These are phyloP conservation scores for Kwoniella shandongensis DNA, from an alignment of 768 basidiomycete species.

Conservation along the genomic window DNA sequence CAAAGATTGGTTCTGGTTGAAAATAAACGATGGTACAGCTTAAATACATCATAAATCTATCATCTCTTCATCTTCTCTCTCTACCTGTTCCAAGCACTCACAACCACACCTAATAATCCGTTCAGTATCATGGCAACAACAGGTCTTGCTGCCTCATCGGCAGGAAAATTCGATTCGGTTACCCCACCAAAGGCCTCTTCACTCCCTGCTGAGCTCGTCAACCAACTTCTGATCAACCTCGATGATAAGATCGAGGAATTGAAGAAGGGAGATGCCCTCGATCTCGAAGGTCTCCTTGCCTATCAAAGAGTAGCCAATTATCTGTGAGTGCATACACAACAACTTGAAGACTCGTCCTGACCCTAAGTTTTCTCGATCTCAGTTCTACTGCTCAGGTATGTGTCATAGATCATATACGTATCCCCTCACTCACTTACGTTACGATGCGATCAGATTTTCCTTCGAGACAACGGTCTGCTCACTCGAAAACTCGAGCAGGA, in stretches of 20 bases:
- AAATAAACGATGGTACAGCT: too few relatives aligned
- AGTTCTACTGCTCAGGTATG: slow-evolving; percentile 32
- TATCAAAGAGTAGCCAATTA: slow-evolving; percentile 52
- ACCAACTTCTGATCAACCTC: slow-evolving; percentile 60
- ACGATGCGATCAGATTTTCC: slow-evolving; percentile 60
- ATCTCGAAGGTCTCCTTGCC: slow-evolving; percentile 49
- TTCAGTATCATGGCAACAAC: slow-evolving; percentile 39
- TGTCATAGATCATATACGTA: not conserved
- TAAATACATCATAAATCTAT: too few relatives aligned
- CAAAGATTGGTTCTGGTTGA: too few relatives aligned
- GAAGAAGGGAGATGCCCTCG: slow-evolving; percentile 58
- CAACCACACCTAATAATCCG: too few relatives aligned
- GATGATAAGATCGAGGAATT: slow-evolving; percentile 58
- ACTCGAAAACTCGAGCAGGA: slow-evolving; percentile 61
- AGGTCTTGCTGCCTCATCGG: slow-evolving; percentile 39
- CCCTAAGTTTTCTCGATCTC: not conserved
- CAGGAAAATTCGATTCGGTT: slow-evolving; percentile 40
- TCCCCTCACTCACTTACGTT: not conserved
- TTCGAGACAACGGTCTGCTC: slow-evolving; percentile 70
- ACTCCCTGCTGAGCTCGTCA: slow-evolving; percentile 61
- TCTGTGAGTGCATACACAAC: slow-evolving; percentile 27
- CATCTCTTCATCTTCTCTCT: too few relatives aligned
- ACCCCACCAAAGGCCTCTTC: slow-evolving; percentile 68
- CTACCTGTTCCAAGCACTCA: too few relatives aligned
- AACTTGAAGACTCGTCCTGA: slow-evolving; percentile 2